phyloP scores from a whole-genome alignment of 495 filamentous ascomycete genomes.

The Hyaloscypha variabilis region DNA sequence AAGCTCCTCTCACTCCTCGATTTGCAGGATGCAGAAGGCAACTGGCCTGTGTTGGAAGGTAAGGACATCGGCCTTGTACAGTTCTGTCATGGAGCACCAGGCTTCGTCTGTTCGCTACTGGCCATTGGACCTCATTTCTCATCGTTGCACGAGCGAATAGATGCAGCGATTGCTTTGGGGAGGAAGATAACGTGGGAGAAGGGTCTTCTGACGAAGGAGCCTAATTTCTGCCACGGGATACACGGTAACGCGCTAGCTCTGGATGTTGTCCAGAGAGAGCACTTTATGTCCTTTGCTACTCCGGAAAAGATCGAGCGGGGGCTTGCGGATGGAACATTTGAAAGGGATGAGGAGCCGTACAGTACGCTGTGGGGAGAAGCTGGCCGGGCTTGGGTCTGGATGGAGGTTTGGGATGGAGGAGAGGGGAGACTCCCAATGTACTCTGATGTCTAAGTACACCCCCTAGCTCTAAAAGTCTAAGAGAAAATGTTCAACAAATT shows the following conservation, averaged over 20 bases:
- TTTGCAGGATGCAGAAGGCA: conserved; percentile 43
- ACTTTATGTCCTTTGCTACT: conserved; percentile 55
- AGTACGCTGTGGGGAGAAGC: conserved; percentile 48
- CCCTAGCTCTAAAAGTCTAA: no score
- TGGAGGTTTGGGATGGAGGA: conserved; percentile 43
- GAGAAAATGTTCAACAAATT: no score
- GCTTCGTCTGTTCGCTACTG: conserved; percentile 55
- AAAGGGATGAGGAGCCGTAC: conserved; percentile 41
- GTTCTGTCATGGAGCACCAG: conserved; percentile 69
- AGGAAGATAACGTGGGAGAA: conserved; percentile 49
- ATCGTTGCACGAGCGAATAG: conserved; percentile 45
- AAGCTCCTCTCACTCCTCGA: conserved; percentile 48
- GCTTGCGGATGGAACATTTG: conserved; percentile 39
- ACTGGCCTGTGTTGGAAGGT: conserved; percentile 42
- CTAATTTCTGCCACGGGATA: conserved; percentile 67
- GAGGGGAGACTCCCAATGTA: conserved; percentile 46
- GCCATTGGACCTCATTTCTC: conserved; percentile 54
- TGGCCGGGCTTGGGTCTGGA: conserved; percentile 50
- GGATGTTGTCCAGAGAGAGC: conserved; percentile 36
- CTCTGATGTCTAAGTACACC: conserved; percentile 39
- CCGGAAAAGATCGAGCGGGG: conserved; percentile 52
- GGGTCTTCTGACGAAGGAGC: conserved; percentile 63
- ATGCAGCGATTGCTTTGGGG: conserved; percentile 41
- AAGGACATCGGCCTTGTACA: conserved; percentile 53
- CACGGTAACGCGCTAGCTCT: conserved; percentile 59